Base-by-base conservation (phyloP, 225 moss, liverwort and hornwort genomes). In the Sphagnum contortum region DNA sequence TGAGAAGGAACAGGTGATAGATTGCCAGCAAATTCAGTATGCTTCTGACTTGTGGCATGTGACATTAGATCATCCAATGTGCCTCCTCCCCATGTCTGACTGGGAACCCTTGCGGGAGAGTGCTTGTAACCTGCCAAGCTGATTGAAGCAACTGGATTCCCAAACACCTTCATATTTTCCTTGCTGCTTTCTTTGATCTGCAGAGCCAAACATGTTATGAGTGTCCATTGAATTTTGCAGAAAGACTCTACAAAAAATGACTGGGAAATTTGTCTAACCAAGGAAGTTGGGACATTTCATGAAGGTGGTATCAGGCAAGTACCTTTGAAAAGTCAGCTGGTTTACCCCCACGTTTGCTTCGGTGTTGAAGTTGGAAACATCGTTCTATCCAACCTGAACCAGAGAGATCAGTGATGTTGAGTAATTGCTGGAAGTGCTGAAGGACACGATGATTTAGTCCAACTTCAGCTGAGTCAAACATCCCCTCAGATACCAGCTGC, bases 351-450 rank as follows among this genome's bases (percentile, higher is more conserved):
- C 90, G 90, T 67, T 74, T 88, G 72, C 76, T 83, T 47, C 90
- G 86, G 70, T 74, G 88, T 57, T 93, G 90, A 13, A 93, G 81
- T 68, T 79, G 82, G 69, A 73, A 77, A 68, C 79, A 82, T 63
- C 86, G 75, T 70, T 93, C 92, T 80, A 88, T 75, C 92, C 90
- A 93, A 69, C 86, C 83, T 69, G 92, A 90, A 68, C 83, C 75
- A 47, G 88, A 78, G 62, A 90, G 82, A 73, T 93, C 90, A 59
- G 80, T 79, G 5, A 80, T 57, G 7, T 72, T 70, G 29, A 86
- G 80, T 54, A 93, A 82, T 73, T 86, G 83, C 76, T 82, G 90
- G 70, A 78, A 93, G 77, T 90, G 92, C 70, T 93, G 88, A 70
- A 86, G 80, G 55, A 92, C 66, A 56, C 80, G 88, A 50, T 86